Percentiles rank a stretch among this genome's conserved stretches.
Conservation (phyloP, 805 yeast genomes). For the Saturnispora besseyi region DNA sequence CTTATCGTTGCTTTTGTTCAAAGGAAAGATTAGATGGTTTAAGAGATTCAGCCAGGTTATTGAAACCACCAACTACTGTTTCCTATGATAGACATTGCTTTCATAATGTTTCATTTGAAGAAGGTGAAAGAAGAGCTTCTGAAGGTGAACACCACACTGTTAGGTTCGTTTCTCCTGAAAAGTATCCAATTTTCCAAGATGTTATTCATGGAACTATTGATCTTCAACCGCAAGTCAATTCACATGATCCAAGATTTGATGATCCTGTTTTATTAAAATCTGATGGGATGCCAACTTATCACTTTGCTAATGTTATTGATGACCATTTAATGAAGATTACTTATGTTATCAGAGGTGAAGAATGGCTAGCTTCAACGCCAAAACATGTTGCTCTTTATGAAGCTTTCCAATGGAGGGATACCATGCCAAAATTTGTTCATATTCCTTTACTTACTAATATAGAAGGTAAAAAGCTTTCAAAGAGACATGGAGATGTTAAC, state of each 20-base stretch:
- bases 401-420: slow-evolving; percentile 74
- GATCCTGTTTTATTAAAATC: slow-evolving; percentile 86
- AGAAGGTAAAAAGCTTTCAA: slow-evolving; percentile 70
- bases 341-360: slow-evolving; percentile 95
- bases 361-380: slow-evolving; percentile 95
- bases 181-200: slow-evolving; percentile 62
- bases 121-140: slow-evolving; percentile 30
- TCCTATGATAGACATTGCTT: slow-evolving; percentile 83
- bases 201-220: slow-evolving; percentile 68
- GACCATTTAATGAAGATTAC: slow-evolving; percentile 90
- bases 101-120: slow-evolving; percentile 32
- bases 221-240: slow-evolving; percentile 72
- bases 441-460: slow-evolving; percentile 77
- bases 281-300: slow-evolving; percentile 95
- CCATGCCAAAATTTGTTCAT: slow-evolving; percentile 66
- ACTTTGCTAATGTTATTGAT: slow-evolving; percentile 91
- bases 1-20: slow-evolving; percentile 82
- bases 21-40: slow-evolving; percentile 64
- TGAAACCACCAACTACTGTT: slow-evolving; percentile 85
- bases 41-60: slow-evolving; percentile 59
- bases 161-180: slow-evolving; percentile 67
- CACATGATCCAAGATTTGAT: slow-evolving; percentile 66
- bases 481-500: slow-evolving; percentile 76
- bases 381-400: slow-evolving; percentile 81
- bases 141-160: slow-evolving; percentile 41